A percentile compares a stretch with the other conserved stretches of the same genome.
Conservation (phyloP, 1,139 yeast genomes). For the Suhomyces wounanorum region DNA sequence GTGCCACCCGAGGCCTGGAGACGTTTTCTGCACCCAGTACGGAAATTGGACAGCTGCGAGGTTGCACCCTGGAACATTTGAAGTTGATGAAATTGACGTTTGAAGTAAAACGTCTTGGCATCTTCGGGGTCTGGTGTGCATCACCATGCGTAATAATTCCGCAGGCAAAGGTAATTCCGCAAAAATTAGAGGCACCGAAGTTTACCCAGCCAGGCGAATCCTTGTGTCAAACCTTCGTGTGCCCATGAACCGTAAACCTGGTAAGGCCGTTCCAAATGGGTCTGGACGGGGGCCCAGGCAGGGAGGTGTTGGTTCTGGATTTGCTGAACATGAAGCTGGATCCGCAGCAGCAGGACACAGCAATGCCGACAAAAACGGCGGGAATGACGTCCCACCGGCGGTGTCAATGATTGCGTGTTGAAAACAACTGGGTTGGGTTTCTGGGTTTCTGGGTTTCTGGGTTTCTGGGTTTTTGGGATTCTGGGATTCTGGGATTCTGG, state of each 20-base stretch:
- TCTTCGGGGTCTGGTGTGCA: background rate
- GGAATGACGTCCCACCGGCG: no score
- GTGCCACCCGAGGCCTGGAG: no score
- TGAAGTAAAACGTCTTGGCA: constrained; percentile 8
- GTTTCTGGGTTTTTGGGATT: no score
- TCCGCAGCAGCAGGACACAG: no score
- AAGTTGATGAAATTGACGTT: background rate
- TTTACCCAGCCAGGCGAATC: background rate
- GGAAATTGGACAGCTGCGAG: background rate
- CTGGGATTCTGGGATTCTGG: no score
- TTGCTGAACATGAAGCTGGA: no score
- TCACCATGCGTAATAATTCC: background rate
- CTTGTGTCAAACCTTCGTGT: background rate
- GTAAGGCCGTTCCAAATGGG: background rate
- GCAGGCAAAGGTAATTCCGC: background rate
- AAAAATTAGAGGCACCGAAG: background rate
- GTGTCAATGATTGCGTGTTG: no score
- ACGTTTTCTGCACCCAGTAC: no score
- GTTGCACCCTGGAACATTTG: background rate
- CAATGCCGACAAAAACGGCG: no score
- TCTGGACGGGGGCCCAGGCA: background rate
- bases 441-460: no score
- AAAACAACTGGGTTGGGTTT: no score
- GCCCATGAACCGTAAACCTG: background rate
- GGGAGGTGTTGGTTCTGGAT: background rate